A percentile compares a stretch with the other conserved stretches of the same genome.
phyloP scores from a whole-genome alignment of 2,329 filamentous ascomycete species.

The Paraphaeosphaeria minitans region DNA sequence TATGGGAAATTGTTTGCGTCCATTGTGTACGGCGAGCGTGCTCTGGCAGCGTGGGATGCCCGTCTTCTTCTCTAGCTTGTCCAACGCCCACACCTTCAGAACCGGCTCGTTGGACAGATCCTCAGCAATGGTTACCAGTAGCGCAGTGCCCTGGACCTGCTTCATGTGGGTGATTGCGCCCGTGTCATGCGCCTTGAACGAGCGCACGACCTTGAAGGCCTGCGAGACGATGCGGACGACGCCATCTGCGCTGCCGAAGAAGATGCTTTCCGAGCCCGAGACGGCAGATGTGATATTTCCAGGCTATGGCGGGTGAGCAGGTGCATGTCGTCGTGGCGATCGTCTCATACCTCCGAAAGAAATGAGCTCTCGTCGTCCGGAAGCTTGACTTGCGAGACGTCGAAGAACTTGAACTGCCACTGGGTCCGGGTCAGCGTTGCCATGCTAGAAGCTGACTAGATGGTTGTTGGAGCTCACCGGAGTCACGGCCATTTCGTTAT shows the following conservation, averaged over 20 bases:
- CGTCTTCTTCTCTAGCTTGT: constrained; percentile 93
- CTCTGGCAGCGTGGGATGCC: constrained; percentile 87
- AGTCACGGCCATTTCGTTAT: constrained; percentile 49
- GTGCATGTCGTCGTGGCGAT: constrained; percentile 8
- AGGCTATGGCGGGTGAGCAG: constrained; percentile 47
- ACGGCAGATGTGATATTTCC: constrained; percentile 80
- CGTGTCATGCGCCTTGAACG: constrained; percentile 83
- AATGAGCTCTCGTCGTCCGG: constrained; percentile 77
- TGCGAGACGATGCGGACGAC: constrained; percentile 85
- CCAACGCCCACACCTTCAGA: constrained; percentile 96
- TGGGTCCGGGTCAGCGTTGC: constrained; percentile 49
- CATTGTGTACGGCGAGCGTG: constrained; percentile 85
- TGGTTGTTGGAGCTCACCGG: constrained; percentile 35
- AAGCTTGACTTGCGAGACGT: constrained; percentile 82
- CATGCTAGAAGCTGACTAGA: constrained; percentile 8
- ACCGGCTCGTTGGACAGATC: constrained; percentile 86
- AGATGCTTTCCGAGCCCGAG: constrained; percentile 86
- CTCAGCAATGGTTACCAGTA: constrained; percentile 86
- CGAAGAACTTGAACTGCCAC: constrained; percentile 99
- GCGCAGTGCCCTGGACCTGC: constrained; percentile 83
- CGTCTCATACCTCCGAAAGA: constrained; percentile 73
- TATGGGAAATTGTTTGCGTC: constrained; percentile 90
- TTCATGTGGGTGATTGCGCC: constrained; percentile 88
- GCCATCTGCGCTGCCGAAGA: constrained; percentile 85
- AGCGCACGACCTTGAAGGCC: constrained; percentile 82